Conservation (phyloP, 805 yeast genomes). For the Gaillardinia entomophila region DNA sequence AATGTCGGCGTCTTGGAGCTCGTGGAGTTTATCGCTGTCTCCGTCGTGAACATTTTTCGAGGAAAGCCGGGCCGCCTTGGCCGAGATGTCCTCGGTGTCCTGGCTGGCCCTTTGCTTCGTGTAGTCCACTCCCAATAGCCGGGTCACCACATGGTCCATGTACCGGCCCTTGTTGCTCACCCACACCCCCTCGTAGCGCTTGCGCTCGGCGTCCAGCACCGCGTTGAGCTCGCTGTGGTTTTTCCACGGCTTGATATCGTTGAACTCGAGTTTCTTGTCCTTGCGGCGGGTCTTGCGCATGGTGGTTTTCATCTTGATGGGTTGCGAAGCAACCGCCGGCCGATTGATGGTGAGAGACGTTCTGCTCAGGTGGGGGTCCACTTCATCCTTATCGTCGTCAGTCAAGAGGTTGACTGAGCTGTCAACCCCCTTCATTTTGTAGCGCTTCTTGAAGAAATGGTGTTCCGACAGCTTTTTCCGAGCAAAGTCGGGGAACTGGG, state of each 20-base stretch:
- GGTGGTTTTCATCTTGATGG: constrained; percentile 44
- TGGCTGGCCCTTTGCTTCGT: constrained; percentile 9
- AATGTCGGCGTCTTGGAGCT: constrained; percentile 18
- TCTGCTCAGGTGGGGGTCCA: not conserved
- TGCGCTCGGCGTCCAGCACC: constrained; percentile 61
- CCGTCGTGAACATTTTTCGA: constrained; percentile 12
- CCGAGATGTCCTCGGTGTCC: constrained; percentile 15
- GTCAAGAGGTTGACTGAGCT: not conserved
- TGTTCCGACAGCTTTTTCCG: not conserved
- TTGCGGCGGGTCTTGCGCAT: constrained; percentile 41
- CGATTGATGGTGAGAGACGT: not conserved
- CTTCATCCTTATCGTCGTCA: not conserved
- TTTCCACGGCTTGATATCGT: constrained; percentile 94
- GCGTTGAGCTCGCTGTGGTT: constrained; percentile 57
- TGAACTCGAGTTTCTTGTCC: constrained; percentile 45
- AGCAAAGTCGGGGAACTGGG: not conserved
- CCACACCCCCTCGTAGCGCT: constrained; percentile 92
- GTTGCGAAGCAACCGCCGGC: constrained; percentile 2
- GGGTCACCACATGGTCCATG: constrained; percentile 32
- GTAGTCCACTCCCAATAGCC: constrained; percentile 25
- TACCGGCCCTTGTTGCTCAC: constrained; percentile 76
- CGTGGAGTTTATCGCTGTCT: constrained; percentile 24
- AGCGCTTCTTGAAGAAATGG: not conserved
- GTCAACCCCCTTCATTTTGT: not conserved
- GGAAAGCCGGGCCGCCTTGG: constrained; percentile 32